Evolutionary conservation across 2,329 filamentous ascomycete species (phyloP), one percentile per base, ranked within the genome.

Genomic region (Fusarium sp.): DNA sequence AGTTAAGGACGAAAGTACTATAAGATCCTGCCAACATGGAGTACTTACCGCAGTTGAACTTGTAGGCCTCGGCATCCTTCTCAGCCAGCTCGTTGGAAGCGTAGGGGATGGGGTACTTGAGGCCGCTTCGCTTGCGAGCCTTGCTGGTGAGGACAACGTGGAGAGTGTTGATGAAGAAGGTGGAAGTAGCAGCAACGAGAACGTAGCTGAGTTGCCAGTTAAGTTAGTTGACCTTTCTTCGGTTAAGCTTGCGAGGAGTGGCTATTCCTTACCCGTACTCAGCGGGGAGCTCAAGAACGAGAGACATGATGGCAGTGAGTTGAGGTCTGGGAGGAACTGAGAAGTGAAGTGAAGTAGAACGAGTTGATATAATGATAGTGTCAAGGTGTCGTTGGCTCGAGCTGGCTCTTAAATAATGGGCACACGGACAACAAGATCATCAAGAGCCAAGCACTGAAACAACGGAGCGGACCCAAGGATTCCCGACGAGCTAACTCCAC

Each of bases 11-110:
- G 29, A 24, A 22, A 6, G 37, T 13, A 60, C 10, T 46, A 25
- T 4, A 11, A 34, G 20, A 41, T 10, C 5, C 18, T 9, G n/a
- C 34, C 24, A 22, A 18, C 12, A 12, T n/a, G 12, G 4, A 48
- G 14, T 64, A 76, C 81, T 27, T 77, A 85, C 84, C 86, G 81
- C 88, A 91, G 83, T 92, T 92, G 82, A 91, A 91, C 56, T 78
- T 76, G 77, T 80, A 86, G 45, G 85, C 88, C 51, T 83, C 83
- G 48, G 82, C 81, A 74, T 89, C 82, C 79, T 87, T 86, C 30
- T 81, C 82, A 22, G 86, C 86, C 46, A 84, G 80, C 72, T 89
- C 87, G 40, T 83, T 77, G 34, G 79, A 81, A 48, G 86, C 89
- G 73, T 91, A 91, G 45, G 85, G 74, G 55, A 80, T 83, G 27